Evolutionary conservation across 306 rosid species (phyloP).

Genomic region (Nissolia schottii): DNA sequence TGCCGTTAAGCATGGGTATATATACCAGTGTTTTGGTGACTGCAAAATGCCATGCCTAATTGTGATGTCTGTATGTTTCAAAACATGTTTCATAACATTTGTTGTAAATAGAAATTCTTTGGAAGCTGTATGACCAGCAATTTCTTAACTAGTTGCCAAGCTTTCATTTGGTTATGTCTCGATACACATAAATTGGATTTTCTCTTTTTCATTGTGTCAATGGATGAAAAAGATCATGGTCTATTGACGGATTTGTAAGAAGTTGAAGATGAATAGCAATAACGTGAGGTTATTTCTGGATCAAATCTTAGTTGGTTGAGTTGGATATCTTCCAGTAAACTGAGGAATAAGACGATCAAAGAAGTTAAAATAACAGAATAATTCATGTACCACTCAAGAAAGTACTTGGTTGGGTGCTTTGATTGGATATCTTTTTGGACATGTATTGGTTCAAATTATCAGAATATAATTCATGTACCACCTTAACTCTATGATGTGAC

Average conservation of each 20-base stretch:
- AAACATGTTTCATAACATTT: constrained; percentile 22
- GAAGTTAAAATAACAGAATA: too few species aligned
- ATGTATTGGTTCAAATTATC: neutral
- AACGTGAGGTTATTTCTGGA: neutral
- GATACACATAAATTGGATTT: neutral
- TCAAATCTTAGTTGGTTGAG: neutral
- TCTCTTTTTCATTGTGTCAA: neutral
- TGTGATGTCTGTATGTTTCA: constrained; percentile 25
- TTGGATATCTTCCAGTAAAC: neutral
- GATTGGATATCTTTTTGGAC: neutral
- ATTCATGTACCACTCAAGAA: too few species aligned
- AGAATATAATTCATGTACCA: neutral
- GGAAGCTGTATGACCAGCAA: neutral
- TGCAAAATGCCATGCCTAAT: constrained; percentile 25
- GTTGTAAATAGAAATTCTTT: constrained; percentile 67
- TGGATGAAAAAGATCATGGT: neutral
- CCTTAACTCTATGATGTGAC: neutral
- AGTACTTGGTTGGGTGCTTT: too few species aligned
- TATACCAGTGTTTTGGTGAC: constrained; percentile 27
- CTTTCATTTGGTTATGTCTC: neutral
- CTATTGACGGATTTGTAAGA: neutral
- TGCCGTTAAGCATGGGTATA: constrained; percentile 29
- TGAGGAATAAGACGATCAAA: neutral
- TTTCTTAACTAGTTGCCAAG: neutral
- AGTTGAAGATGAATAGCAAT: neutral